Base-by-base conservation (phyloP, 192 early-diverging fungal species). In the Coemansia asiatica region DNA sequence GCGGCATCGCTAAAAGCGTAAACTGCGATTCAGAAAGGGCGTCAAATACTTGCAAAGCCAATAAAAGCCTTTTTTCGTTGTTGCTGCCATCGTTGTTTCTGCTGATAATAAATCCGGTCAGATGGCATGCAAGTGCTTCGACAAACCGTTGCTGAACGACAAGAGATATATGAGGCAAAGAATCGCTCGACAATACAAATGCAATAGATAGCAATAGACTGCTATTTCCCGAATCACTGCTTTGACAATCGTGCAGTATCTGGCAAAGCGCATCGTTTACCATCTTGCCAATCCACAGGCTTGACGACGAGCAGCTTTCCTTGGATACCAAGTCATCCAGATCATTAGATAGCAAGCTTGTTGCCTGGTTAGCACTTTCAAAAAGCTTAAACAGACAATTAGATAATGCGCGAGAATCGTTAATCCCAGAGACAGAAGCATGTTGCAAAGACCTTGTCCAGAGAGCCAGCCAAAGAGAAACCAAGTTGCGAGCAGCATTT, bases 401-500 rank as follows among this genome's bases (percentile, higher is more conserved):
- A 71, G 27, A 4, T 49, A 56, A n/a, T 9, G 8, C 55, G 4
- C 64, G 69, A 0, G 27, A 31, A 22, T 50, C 26, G 3, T 60
- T 8, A 5, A 46, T 16, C 0, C 33, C 61, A 27, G 12, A 21
- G 0, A 16, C 3, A 33, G 31, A 33, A 49, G 48, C 19, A 19
- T 40, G 23, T 60, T 16, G 5, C 40, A 76, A 10, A 21, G 66
- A 64, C 57, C 61, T 56, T 12, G 33, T 57, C 75, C 75, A 78
- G 38, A 78, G 47, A 1, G 35, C 59, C 33, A 78, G 62, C 75
- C 75, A 78, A 48, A 78, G 58, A 16, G 66, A 25, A 8, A 44
- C 49, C 21, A 67, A 58, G 9, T 27, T 15, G 4, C 29, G 56
- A 57, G 51, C 51, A 23, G 51, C 51, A 1, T 15, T 27, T 33